Evolutionary conservation across 805 yeast genomes (phyloP), one percentile per base, ranked within the genome.

Genomic region (Monosporozyma aerobia): DNA sequence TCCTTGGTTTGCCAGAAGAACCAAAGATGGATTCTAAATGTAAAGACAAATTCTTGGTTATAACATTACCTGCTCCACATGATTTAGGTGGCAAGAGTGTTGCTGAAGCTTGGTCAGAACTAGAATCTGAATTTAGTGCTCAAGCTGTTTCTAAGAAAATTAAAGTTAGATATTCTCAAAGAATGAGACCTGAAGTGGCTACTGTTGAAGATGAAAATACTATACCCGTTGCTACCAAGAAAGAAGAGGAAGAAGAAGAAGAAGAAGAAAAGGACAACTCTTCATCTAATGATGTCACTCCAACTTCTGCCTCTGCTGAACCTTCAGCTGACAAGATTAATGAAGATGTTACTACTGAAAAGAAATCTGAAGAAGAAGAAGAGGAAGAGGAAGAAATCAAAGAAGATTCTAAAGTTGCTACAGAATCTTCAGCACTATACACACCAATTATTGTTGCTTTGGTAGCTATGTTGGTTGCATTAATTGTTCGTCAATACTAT

Each of bases 21-120:
- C 90, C 95, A 50, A 74, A 81, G 2, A 70, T 80, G 49, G 89
- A 82, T 64, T 81, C 77, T 72, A 85, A 83, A 70, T 86, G 95
- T 71, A 86, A 83, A 69, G 98, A 94, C 72, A 94, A 94, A 73
- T 94, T 94, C 69, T 80, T 92, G 63, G 82, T 94, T 55, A 90
- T 90, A 60, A 81, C 95, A 29, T 77, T 90, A 58, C 95, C 96
- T 48, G 80, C 89, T 55, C 82, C 85, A 16, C 70, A 73, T 51
- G 78, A 76, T 53, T 68, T 79, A 56, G 77, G 77, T 56, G 82
- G 80, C 50, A 73, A 78, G 44, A 63, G 77, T 29, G 84, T 87
- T 49, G 78, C 87, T 49, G 84, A 83, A 48, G 71, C 78, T 61
- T 90, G 97, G 97, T 64, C 85, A n/a, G 73, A 77, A 52, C 76